Evolutionary conservation across 495 filamentous ascomycete species (phyloP).

Genomic region (Neurospora africana): DNA sequence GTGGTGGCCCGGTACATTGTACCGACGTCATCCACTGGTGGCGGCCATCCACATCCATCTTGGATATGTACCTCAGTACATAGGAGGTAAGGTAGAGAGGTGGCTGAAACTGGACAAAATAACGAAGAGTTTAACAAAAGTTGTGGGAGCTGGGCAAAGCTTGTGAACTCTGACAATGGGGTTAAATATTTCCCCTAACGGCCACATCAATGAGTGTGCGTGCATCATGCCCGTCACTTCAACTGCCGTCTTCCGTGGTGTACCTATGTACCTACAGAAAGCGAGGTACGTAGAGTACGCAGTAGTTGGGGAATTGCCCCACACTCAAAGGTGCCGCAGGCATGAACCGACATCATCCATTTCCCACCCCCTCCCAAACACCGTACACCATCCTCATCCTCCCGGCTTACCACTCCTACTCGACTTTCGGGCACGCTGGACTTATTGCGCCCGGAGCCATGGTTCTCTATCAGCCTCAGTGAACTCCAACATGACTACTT

Average conservation of each 20-base stretch:
- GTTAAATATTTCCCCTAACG: not conserved
- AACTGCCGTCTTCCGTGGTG: not conserved
- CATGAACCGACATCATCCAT: not conserved
- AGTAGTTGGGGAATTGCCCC: not conserved
- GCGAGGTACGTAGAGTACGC: too few relatives aligned
- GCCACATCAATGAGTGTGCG: not conserved
- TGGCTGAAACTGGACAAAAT: not conserved
- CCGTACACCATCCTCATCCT: not conserved
- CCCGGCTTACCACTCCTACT: not conserved
- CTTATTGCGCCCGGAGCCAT: not conserved
- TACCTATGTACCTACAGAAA: not conserved
- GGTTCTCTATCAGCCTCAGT: not conserved
- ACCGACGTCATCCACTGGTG: not conserved
- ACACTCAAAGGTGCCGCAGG: not conserved
- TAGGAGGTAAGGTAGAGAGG: too few relatives aligned
- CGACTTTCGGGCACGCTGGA: not conserved
- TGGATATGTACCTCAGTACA: not conserved
- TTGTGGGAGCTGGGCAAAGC: not conserved
- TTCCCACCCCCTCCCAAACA: not conserved
- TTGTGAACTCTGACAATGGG: not conserved
- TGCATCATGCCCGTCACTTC: not conserved
- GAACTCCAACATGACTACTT: conserved; percentile 17
- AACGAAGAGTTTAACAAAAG: not conserved
- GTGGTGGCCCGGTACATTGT: not conserved
- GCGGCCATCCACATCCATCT: not conserved